Evolutionary conservation across 169 alveolate genomes (phyloP).

Genomic region (Amoebophrya sp.): DNA sequence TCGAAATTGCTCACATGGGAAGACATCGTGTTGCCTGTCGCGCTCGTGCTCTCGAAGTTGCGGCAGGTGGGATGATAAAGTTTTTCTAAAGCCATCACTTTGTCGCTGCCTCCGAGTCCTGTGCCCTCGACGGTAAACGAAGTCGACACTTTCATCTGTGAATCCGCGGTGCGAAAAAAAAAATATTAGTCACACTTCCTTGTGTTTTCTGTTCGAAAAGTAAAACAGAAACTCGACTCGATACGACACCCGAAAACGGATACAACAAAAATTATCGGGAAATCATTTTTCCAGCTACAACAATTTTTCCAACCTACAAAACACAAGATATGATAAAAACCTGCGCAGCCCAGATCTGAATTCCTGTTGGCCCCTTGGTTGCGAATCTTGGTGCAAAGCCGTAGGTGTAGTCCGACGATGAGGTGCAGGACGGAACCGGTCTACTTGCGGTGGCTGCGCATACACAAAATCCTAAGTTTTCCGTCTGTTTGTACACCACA

Average conservation of each 20-base stretch:
- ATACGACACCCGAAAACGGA: no score
- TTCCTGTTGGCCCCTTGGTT: background rate
- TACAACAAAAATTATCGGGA: no score
- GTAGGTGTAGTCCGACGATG: background rate
- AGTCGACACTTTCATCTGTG: no score
- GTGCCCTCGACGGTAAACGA: background rate
- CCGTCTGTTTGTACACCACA: background rate
- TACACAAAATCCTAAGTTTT: background rate
- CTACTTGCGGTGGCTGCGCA: background rate
- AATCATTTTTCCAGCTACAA: no score
- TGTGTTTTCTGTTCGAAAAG: background rate
- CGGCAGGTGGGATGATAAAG: background rate
- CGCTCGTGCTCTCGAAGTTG: background rate
- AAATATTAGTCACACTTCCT: background rate
- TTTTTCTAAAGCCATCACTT: background rate
- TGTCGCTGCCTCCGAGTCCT: background rate
- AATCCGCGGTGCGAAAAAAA: no score
- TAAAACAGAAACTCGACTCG: no score
- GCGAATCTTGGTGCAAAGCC: background rate
- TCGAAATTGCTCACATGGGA: background rate
- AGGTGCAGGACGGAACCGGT: background rate
- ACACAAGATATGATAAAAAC: background rate
- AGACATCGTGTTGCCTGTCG: background rate
- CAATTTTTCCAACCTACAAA: background rate
- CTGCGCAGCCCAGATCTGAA: background rate